Evolutionary conservation across 306 rosid species (phyloP).

Genomic region (Crataegus laevigata): DNA sequence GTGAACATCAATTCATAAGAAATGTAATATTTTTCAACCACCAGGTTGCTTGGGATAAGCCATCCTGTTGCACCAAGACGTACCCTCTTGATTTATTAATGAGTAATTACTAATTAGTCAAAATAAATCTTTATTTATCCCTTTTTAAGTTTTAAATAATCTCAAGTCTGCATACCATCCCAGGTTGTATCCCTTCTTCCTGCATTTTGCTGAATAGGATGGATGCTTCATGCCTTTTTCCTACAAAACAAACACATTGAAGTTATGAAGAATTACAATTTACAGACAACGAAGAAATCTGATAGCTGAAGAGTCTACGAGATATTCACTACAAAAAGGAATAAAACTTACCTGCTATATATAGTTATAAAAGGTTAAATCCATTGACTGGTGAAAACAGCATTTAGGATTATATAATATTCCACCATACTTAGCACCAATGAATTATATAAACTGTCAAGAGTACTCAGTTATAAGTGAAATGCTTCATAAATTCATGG

Average conservation of each 20-base stretch:
- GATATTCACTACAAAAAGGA: no score
- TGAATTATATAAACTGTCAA: not conserved
- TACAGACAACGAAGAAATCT: not conserved
- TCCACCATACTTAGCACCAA: no score
- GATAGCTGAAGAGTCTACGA: no score
- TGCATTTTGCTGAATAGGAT: constrained; percentile 65
- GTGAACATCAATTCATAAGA: not conserved
- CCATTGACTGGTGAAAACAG: no score
- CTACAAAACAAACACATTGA: constrained; percentile 31
- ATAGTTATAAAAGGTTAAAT: no score
- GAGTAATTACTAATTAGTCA: not conserved
- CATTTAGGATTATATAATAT: no score
- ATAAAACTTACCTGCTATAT: no score
- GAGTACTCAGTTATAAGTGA: not conserved
- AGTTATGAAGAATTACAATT: not conserved
- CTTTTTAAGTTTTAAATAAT: not conserved
- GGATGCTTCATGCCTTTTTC: constrained; percentile 65
- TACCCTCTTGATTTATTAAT: not conserved
- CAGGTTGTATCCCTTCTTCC: constrained; percentile 70
- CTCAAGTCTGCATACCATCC: constrained; percentile 41
- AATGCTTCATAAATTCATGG: not conserved
- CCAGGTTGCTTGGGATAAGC: not conserved
- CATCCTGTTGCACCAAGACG: not conserved
- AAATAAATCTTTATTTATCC: not conserved
- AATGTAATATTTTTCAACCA: not conserved